phyloP scores from a whole-genome alignment of 1,284 basidiomycete genomes.

The Apiotrichum veenhuisii region DNA sequence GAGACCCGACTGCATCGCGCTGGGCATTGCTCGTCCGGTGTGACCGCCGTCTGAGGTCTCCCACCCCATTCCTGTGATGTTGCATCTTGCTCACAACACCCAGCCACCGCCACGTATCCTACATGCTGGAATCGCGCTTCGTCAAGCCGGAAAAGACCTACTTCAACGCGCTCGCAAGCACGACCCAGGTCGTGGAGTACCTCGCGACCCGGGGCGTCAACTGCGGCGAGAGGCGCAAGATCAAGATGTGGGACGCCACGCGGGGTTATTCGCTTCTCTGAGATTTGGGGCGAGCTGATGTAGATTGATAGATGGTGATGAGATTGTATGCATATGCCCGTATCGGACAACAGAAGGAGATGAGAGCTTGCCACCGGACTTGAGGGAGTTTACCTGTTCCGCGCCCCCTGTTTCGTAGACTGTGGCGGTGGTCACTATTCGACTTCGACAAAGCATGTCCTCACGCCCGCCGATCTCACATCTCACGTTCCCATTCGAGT shows the following conservation, averaged over 20 bases:
- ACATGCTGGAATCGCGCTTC: conserved; percentile 58
- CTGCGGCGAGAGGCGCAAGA: conserved; percentile 15
- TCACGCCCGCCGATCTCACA: too few relatives aligned
- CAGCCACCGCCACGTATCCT: conserved; percentile 54
- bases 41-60: too few relatives aligned
- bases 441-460: too few relatives aligned
- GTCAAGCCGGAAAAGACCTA: conserved; percentile 52
- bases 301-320: background rate
- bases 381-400: too few relatives aligned
- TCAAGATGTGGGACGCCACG: conserved; percentile 36
- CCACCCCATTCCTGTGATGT: too few relatives aligned
- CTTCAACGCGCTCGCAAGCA: conserved; percentile 55
- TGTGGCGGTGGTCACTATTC: too few relatives aligned
- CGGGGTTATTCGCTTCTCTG: conserved; percentile 17
- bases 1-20: too few relatives aligned
- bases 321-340: background rate
- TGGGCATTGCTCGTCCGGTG: too few relatives aligned
- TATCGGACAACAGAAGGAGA: too few relatives aligned
- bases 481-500: background rate
- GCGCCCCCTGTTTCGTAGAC: too few relatives aligned
- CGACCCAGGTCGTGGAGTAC: conserved; percentile 54
- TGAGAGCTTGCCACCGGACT: too few relatives aligned
- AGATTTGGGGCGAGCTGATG: background rate
- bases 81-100: conserved; percentile 4
- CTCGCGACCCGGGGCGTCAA: conserved; percentile 48